Conservation (phyloP, 305 asterid genomes). For the Ruellia speciosa region DNA sequence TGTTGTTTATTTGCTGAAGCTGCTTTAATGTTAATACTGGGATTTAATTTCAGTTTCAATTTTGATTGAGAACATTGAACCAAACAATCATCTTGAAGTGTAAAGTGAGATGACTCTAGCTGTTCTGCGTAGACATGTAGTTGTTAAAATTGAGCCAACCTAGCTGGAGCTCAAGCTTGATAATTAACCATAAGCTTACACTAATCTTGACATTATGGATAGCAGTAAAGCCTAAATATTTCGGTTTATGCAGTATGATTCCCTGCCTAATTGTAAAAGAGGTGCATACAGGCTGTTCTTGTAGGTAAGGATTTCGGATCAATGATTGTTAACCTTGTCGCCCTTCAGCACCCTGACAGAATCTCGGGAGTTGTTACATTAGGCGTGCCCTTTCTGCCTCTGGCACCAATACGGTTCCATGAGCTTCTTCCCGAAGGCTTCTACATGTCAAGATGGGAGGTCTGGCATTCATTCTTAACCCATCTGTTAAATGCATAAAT, state of each 20-base stretch:
- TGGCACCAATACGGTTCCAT: background rate
- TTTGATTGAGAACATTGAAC: too few species aligned
- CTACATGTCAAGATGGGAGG: constrained; percentile 50
- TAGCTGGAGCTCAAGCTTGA: background rate
- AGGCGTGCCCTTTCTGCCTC: constrained; percentile 37
- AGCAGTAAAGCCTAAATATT: background rate
- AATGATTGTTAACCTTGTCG: constrained; percentile 23
- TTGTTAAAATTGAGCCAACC: background rate
- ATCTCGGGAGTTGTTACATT: constrained; percentile 31
- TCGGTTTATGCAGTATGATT: too few species aligned
- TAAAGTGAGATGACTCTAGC: too few species aligned
- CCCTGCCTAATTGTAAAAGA: background rate
- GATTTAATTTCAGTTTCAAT: too few species aligned
- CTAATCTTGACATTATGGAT: background rate
- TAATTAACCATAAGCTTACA: too few species aligned
- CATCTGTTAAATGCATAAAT: background rate
- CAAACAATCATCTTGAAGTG: too few species aligned
- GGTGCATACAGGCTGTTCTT: constrained; percentile 24
- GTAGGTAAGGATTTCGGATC: constrained; percentile 39
- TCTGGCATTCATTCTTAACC: constrained; percentile 1
- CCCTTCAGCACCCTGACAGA: constrained; percentile 31
- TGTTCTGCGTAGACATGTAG: background rate
- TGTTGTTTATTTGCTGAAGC: too few species aligned
- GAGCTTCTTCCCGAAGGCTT: constrained; percentile 41
- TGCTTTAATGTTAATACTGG: too few species aligned